Evolutionary conservation across 2,329 filamentous ascomycete genomes (phyloP), one percentile per base, ranked within the genome.

Genomic region (Nothomitra cinnamomea): DNA sequence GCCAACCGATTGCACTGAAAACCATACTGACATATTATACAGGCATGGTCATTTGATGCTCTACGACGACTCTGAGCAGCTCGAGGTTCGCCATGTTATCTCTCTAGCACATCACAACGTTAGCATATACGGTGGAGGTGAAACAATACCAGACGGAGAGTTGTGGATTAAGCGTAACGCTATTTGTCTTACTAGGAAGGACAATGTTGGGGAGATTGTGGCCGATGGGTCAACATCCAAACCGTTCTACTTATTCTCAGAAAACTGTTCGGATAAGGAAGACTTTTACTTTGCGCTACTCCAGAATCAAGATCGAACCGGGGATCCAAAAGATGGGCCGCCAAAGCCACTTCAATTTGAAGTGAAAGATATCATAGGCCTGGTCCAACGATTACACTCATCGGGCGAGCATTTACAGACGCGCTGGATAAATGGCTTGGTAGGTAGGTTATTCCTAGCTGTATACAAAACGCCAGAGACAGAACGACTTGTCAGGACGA

Each of bases 271-370:
- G 0, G 87, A 92, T 48, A 98, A 98, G 66, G 92, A 98, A 67
- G 92, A 98, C 65, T 96, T 98, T 68, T 98, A 98, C 66, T 90
- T 95, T 67, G 85, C 90, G 12, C 73, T 98, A 60, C 72, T 98
- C 40, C 81, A 82, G 61, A 94, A 89, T 58, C 85, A 94, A 64
- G 82, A 88, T 59, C 80, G 83, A 60, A 76, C 77, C 15, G 73
- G 79, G 55, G 73, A 75, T 40, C 69, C 72, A 1, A 71, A 72
- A 21, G 71, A 75, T 53, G 71, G 72, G 19, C 76, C 80, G 1
- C 87, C 88, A 0, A 74, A 75, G 53, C 83, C 85, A 8, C 77
- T 86, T 57, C 75, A 81, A 13, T 94, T 94, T 61, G 84, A 94
- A 28, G 79, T 87, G 15, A 83, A 85, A 62, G 82, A 94, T 67